Conservation (phyloP, 257 asterid genomes). For the Nicotiana paniculata region DNA sequence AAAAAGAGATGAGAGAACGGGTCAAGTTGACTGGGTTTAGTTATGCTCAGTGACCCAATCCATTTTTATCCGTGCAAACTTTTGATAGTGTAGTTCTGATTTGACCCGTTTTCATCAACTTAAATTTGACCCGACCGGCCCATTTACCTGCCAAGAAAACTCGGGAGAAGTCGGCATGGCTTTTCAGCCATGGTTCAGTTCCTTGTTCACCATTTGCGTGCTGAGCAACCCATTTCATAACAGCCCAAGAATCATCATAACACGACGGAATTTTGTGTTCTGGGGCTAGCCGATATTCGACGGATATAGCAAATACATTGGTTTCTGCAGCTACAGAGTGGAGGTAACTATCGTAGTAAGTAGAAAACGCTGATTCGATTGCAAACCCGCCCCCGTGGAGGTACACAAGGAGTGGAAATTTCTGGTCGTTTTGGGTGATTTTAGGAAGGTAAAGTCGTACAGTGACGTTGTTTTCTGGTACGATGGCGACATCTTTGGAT, state of each 20-base stretch:
- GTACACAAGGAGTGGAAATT: constrained; percentile 59
- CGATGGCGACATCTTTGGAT: constrained; percentile 44
- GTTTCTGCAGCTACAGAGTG: constrained; percentile 41
- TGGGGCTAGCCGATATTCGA: constrained; percentile 68
- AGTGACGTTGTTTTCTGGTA: constrained; percentile 36
- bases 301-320: constrained; percentile 41
- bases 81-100: neutral
- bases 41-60: neutral
- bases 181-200: constrained; percentile 53
- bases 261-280: constrained; percentile 64
- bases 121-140: neutral
- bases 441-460: constrained; percentile 59
- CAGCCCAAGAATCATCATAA: constrained; percentile 60
- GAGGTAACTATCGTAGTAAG: constrained; percentile 36
- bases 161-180: constrained; percentile 38
- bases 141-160: constrained; percentile 45
- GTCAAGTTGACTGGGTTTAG: neutral
- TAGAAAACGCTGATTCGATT: constrained; percentile 53
- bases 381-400: constrained; percentile 78
- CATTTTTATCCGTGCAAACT: neutral
- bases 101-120: neutral
- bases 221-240: constrained; percentile 44
- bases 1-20: neutral
- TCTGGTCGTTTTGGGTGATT: constrained; percentile 14
- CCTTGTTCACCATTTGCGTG: constrained; percentile 26